Evolutionary conservation across 768 basidiomycete species (phyloP).

Genomic region (Podaxis sp.): DNA sequence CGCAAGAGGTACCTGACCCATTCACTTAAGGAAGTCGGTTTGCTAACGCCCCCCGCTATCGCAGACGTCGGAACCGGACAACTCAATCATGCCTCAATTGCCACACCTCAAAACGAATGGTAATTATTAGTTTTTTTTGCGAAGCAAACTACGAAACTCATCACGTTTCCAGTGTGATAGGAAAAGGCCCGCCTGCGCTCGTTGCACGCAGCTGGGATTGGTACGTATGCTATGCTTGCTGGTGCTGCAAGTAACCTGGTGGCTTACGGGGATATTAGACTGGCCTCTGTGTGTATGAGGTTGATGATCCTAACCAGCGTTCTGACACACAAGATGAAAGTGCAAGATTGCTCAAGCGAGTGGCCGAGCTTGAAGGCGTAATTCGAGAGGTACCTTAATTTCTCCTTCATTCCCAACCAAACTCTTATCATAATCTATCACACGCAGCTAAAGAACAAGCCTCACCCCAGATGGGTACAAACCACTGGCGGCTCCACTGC

Average conservation of each 20-base stretch:
- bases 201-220: conserved; percentile 51
- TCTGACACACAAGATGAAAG: conserved; percentile 59
- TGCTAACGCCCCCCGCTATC: conserved; percentile 2
- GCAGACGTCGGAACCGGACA: conserved; percentile 64
- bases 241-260: background rate
- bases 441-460: conserved; percentile 67
- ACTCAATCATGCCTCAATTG: conserved; percentile 76
- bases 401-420: conserved; percentile 36
- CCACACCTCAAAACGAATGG: conserved; percentile 75
- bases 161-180: conserved; percentile 42
- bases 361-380: conserved; percentile 82
- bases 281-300: conserved; percentile 81
- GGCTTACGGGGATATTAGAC: conserved; percentile 44
- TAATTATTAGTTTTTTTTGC: conserved; percentile 26
- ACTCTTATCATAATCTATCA: conserved; percentile 5
- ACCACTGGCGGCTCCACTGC: conserved; percentile 37
- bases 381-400: conserved; percentile 63
- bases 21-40: background rate
- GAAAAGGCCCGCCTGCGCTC: conserved; percentile 49
- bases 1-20: conserved; percentile 40
- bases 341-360: conserved; percentile 65
- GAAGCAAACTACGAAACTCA: background rate
- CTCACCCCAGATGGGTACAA: conserved; percentile 66
- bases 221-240: conserved; percentile 26
- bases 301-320: conserved; percentile 70